Percentiles rank a stretch among this genome's conserved stretches.
These are phyloP conservation scores for Elaphomyces granulatus DNA, from an alignment of 495 filamentous ascomycete genomes.

Conservation along the genomic window DNA sequence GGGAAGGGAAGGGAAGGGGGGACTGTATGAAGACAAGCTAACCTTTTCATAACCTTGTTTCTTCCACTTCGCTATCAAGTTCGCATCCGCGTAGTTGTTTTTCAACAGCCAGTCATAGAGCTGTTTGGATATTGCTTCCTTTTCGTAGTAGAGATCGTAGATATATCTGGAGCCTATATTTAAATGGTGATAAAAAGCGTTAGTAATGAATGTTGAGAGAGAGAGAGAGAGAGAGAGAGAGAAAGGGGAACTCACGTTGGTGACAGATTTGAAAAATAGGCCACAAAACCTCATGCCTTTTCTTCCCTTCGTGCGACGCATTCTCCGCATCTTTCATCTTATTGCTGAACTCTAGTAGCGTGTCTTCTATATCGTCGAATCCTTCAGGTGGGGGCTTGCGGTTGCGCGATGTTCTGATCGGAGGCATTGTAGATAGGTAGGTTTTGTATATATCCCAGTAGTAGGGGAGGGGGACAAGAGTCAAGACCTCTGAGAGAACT, in stretches of 20 bases:
- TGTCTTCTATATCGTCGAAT: slow-evolving; percentile 95
- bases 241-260: slow-evolving; percentile 53
- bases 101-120: slow-evolving; percentile 96
- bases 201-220: neutral
- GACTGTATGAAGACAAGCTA: slow-evolving; percentile 19
- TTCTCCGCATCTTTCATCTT: slow-evolving; percentile 99
- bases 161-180: slow-evolving; percentile 77
- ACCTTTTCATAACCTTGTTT: slow-evolving; percentile 98
- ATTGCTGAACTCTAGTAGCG: slow-evolving; percentile 86
- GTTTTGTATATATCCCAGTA: too few species aligned
- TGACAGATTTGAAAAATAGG: slow-evolving; percentile 96
- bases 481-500: too few species aligned
- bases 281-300: slow-evolving; percentile 83
- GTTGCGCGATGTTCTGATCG: slow-evolving; percentile 59
- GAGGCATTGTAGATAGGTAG: too few species aligned
- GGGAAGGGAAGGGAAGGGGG: neutral
- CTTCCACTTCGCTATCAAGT: slow-evolving; percentile 98
- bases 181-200: too few species aligned
- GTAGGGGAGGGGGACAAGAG: too few species aligned
- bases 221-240: slow-evolving; percentile 4
- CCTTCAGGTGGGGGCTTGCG: slow-evolving; percentile 88
- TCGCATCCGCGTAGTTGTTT: slow-evolving; percentile 88
- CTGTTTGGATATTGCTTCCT: slow-evolving; percentile 80
- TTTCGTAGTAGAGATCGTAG: slow-evolving; percentile 96
- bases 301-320: slow-evolving; percentile 57